A percentile compares a stretch with the other conserved stretches of the same genome.
phyloP scores from a whole-genome alignment of 1,139 yeast genomes.

The Yamadazyma friedrichii region DNA sequence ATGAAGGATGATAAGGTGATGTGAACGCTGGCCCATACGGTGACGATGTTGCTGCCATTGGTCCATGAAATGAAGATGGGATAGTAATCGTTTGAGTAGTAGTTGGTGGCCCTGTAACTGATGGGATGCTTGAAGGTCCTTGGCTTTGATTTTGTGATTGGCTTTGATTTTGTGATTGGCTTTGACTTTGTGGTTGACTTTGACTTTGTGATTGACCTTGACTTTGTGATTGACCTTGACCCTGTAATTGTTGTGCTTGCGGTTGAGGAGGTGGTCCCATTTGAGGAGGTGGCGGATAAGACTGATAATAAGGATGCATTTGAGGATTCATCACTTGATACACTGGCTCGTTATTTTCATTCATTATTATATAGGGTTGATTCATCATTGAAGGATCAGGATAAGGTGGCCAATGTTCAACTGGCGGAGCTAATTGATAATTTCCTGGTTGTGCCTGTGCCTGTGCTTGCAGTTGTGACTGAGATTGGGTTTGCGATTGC shows the following conservation, averaged over 20 bases:
- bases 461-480: background rate
- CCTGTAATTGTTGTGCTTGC: slow-evolving; percentile 2
- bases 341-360: slow-evolving; percentile 12
- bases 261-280: slow-evolving; percentile 5
- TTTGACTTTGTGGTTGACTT: background rate
- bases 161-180: background rate
- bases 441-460: background rate
- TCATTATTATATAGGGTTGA: slow-evolving; percentile 13
- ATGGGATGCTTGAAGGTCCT: slow-evolving; percentile 4
- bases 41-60: slow-evolving; percentile 4
- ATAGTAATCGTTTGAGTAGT: slow-evolving; percentile 9
- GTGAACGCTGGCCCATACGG: slow-evolving; percentile 3
- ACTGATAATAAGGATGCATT: slow-evolving; percentile 2
- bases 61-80: slow-evolving; percentile 7
- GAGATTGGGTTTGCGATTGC: background rate
- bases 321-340: slow-evolving; percentile 9
- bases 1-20: slow-evolving; percentile 6
- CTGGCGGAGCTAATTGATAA: slow-evolving; percentile 2
- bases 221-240: background rate
- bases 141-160: background rate
- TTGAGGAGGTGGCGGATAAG: slow-evolving; percentile 6
- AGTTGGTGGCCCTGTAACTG: slow-evolving; percentile 9
- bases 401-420: slow-evolving; percentile 11
- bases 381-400: slow-evolving; percentile 8
- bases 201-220: slow-evolving; percentile 1